Base-by-base conservation (phyloP, 371 early-diverging fungal species). In the Coemansia sp. region DNA sequence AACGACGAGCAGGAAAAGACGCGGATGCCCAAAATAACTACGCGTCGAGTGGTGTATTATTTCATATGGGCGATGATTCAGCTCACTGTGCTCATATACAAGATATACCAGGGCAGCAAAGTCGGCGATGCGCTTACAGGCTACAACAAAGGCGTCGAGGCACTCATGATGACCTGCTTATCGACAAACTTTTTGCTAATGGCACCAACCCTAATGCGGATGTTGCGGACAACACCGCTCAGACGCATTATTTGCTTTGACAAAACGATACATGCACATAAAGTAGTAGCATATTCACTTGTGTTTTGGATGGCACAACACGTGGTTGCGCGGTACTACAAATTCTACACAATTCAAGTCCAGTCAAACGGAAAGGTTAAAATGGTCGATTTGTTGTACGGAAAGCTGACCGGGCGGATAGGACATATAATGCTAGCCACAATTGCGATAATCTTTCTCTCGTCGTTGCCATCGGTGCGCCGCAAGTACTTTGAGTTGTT, bases 401-500 rank as follows among this genome's bases (percentile, higher is more conserved):
- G 61, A 21, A 70, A 73, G 15, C 74, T 69, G 39, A 84, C 82
- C 0, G 89, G 89, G 0, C 51, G 73, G 40, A 88, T 90, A 0
- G 91, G 91, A 7, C 90, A 88, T 59, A 52, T 82, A 57, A 83
- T 89, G 83, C 57, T 88, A 9, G 21, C 80, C 17, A 57, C 81
- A 41, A 73, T 89, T 77, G 71, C 80, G 15, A 56, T 87, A 19
- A 86, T 91, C 82, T 80, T 85, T 71, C 82, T 83, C 3, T 66
- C 84, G 21, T 83, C 89, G 2, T 78, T 86, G 54, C 79, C 81
- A 0, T 65, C 70, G 4, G 82, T 88, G 40, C 79, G 88, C 32
- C 71, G 83, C 61, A 81, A 80, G 68, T 76, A 82, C 59, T 91
- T 89, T 70, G 92, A 91, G 79, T 53, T 86, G 46, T 91, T 91